A percentile compares a stretch with the other conserved stretches of the same genome.
Conservation (phyloP, 805 yeast genomes). For the Saccharomycopsis olivae region DNA sequence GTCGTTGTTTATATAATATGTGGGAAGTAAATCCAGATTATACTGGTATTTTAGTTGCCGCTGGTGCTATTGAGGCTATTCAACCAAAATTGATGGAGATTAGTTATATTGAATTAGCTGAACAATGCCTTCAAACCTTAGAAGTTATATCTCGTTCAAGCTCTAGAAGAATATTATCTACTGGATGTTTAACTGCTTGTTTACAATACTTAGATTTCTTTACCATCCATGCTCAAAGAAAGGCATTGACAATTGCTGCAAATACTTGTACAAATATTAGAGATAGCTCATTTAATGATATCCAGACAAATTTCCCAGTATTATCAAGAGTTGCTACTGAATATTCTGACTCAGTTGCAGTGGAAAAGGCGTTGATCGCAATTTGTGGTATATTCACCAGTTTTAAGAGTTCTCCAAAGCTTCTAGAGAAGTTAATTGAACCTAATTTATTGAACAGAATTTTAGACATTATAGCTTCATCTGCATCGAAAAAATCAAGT, state of each 20-base stretch:
- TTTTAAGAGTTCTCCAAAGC: conserved; percentile 32
- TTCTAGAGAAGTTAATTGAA: conserved; percentile 36
- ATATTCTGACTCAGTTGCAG: conserved; percentile 46
- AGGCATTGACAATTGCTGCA: conserved; percentile 64
- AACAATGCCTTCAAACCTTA: conserved; percentile 72
- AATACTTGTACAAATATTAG: conserved; percentile 49
- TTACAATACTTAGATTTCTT: conserved; percentile 76
- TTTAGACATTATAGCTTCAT: conserved; percentile 11
- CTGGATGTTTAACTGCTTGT: conserved; percentile 55
- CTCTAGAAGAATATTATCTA: conserved; percentile 40
- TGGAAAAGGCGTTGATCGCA: conserved; percentile 57
- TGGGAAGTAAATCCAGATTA: conserved; percentile 65
- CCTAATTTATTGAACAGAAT: conserved; percentile 7
- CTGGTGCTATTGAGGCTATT: conserved; percentile 56
- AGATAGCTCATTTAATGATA: conserved; percentile 31
- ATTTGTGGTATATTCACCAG: conserved; percentile 47
- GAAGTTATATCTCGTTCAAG: conserved; percentile 53
- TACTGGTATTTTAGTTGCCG: conserved; percentile 48
- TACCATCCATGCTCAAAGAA: conserved; percentile 79
- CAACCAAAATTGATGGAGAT: conserved; percentile 61
- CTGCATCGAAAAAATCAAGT: conserved; percentile 17
- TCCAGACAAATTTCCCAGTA: conserved; percentile 48
- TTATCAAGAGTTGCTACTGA: conserved; percentile 43
- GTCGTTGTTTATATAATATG: conserved; percentile 74
- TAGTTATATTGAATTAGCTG: conserved; percentile 82